Percentiles rank a stretch among this genome's conserved stretches.
These are phyloP conservation scores for Phytophthora fragariaefolia DNA, from an alignment of 352 stramenopile species.

Conservation along the genomic window DNA sequence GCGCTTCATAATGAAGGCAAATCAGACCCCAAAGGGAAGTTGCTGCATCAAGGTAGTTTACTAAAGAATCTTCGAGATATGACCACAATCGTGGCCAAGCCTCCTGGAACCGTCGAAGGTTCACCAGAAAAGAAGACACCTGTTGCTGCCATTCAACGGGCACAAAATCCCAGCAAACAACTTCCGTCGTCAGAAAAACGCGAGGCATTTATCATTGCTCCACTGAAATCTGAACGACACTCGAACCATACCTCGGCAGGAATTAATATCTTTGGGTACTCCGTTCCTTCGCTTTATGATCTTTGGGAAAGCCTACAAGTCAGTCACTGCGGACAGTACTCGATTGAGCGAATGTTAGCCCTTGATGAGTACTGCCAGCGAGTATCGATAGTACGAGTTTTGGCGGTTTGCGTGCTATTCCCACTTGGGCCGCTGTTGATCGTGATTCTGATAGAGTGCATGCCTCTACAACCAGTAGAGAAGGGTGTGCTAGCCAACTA, in stretches of 20 bases:
- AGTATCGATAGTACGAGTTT: conserved; percentile 12
- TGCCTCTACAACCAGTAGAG: conserved; percentile 18
- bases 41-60: background rate
- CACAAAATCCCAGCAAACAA: background rate
- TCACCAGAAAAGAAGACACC: conserved; percentile 17
- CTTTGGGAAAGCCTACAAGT: conserved; percentile 39
- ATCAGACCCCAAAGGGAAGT: background rate
- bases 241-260: background rate
- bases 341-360: conserved; percentile 37
- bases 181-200: conserved; percentile 10
- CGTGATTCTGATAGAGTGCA: conserved; percentile 23
- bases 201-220: conserved; percentile 13
- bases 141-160: background rate
- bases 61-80: conserved; percentile 10
- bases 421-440: conserved; percentile 26
- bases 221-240: background rate
- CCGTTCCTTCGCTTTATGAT: conserved; percentile 23
- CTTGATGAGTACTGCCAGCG: conserved; percentile 38
- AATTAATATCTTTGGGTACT: conserved; percentile 9
- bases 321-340: conserved; percentile 44
- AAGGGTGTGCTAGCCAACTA: conserved; percentile 27
- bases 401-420: conserved; percentile 20
- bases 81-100: conserved; percentile 1
- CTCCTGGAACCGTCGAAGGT: conserved; percentile 5
- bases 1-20: conserved; percentile 3